Conservation (phyloP, 78 protist genomes). For the Pigoraptor vietnamica region DNA sequence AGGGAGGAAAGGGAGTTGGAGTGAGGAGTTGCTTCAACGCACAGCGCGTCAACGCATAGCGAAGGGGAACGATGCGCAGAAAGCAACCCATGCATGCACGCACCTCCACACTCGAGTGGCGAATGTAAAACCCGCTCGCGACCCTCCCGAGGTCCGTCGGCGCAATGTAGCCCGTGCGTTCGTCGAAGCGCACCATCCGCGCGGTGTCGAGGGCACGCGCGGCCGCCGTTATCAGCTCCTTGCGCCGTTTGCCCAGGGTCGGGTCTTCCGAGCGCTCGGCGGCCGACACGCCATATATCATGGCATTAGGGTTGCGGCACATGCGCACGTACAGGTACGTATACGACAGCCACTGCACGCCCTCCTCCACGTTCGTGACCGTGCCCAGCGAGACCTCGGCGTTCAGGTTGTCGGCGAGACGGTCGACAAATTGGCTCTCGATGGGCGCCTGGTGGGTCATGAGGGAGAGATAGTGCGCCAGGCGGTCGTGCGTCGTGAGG, state of each 20-base stretch:
- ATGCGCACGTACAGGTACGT: conserved; percentile 90
- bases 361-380: conserved; percentile 83
- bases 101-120: conserved; percentile 68
- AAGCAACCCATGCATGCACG: too few relatives aligned
- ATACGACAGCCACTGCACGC: conserved; percentile 89
- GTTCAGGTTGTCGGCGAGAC: conserved; percentile 83
- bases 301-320: conserved; percentile 88
- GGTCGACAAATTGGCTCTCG: conserved; percentile 61
- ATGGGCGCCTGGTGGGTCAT: conserved; percentile 75
- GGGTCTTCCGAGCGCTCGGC: conserved; percentile 19
- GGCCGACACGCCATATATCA: conserved; percentile 74
- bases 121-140: conserved; percentile 91
- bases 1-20: too few relatives aligned
- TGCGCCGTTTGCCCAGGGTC: neutral
- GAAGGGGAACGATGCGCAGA: too few relatives aligned
- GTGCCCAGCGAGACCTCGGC: conserved; percentile 98
- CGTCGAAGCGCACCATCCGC: conserved; percentile 82
- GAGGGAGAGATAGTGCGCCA: conserved; percentile 69
- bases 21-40: too few relatives aligned
- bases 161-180: conserved; percentile 44
- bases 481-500: conserved; percentile 80
- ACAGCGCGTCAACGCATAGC: too few relatives aligned
- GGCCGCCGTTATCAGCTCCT: conserved; percentile 49
- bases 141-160: conserved; percentile 65
- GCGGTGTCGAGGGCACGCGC: conserved; percentile 59